Base-by-base conservation (phyloP, 768 basidiomycete genomes). In the Astraeus odoratus region DNA sequence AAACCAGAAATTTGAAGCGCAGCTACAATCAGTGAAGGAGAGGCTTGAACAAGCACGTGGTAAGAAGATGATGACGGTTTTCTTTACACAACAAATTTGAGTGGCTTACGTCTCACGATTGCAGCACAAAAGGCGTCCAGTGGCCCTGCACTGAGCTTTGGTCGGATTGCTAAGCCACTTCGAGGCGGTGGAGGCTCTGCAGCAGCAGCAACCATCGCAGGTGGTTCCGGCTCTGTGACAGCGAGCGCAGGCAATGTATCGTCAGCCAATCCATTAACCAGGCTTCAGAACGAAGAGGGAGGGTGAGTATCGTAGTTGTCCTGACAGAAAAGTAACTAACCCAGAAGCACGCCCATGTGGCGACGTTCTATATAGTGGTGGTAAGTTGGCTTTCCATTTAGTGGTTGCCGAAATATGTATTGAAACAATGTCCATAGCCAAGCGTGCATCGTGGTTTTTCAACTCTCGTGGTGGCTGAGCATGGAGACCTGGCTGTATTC, bases 91-190 rank as follows among this genome's bases (percentile, higher is more conserved):
- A 8, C 16, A 22, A 40, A 43, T 44, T 55, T 54, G 26, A 20
- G 46, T 39, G 45, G 44, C 52, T 45, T 40, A 55, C 47, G 52
- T 59, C 83, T n/a, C 25, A 37, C 15, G 18, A 50, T 12, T 27
- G 2, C 50, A 64, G 90, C 90, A 12, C 84, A 88, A 79, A 88
- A 88, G 67, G 76, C 79, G 35, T 75, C 81, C 36, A 67, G 75
- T n/a, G 69, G 78, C 15, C 80, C 83, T 23, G 70, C 83, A 34
- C 74, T 95, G 57, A 85, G 74, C 64, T 92, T 94, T 67, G 93
- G 94, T 34, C 80, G 95, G 31, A 97, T 99, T 51, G 95, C 95
- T 26, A 98, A 98, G 68, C 96, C 96, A 22, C 70, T 99, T 45
- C 78, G 95, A 53, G 96, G 95, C 12, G 92, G 91, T 18, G 94